Evolutionary conservation across 805 yeast species (phyloP), one percentile per base, ranked within the genome.

Genomic region (Cyberlindnera saturnus): DNA sequence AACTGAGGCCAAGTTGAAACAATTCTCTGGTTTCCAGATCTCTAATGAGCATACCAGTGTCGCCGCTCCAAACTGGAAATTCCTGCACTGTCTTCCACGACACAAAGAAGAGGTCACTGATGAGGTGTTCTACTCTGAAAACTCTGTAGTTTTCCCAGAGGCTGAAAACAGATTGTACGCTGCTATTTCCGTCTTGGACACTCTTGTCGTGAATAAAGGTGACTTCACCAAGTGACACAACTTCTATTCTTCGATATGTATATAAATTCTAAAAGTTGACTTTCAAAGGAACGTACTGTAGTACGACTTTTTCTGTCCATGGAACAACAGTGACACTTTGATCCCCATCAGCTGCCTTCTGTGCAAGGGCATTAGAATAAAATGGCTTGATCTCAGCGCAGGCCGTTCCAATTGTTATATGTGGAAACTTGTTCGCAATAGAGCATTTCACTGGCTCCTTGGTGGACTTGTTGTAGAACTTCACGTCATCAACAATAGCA

Each of bases 11-110:
- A 86, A 90, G 50, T 69, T 93, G 53, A 71, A 80, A 57, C 90
- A 88, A 65, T 93, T 93, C 62, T 74, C 70, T 14, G 96, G 95
- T 1, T 93, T 82, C 73, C 96, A 88, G 68, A 82, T 93, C 46
- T 81, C 88, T 32, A 62, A 70, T 15, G 81, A 79, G 29, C 69
- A 90, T 69, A 76, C 85, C 20, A 43, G 57, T 11, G 58, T 67
- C 13, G 86, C 86, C 6, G 76, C 75, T 36, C 83, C 85, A 36
- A 73, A 73, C 44, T 91, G 91, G 86, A 87, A 80, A 62, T 93
- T 93, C 67, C 90, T 93, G 98, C 99, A 93, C 64, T 93, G 99
- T 65, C 73, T 93, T 53, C 99, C 99, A 51, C 82, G 99, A 67
- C 96, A 93, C 56, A 75, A 79, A 23, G 96, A 90, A 63, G 99